A percentile compares a stretch with the other conserved stretches of the same genome.
Evolutionary conservation across 306 rosid genomes (phyloP).

Genomic region (Quercus suber): DNA sequence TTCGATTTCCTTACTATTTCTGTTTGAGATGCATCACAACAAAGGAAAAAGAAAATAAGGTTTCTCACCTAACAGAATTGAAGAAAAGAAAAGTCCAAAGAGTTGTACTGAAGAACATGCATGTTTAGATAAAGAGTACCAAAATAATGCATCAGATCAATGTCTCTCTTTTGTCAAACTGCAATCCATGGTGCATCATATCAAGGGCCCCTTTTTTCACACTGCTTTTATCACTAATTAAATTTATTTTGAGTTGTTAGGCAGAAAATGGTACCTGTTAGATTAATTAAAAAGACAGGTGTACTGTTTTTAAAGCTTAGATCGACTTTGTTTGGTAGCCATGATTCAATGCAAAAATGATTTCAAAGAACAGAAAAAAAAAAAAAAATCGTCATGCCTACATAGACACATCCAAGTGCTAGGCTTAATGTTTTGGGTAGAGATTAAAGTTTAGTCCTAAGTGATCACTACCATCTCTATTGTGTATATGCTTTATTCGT

Average conservation of each 20-base stretch:
- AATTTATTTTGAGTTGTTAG: neutral
- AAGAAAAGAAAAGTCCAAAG: slow-evolving; percentile 18
- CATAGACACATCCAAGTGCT: neutral
- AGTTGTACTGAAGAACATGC: slow-evolving; percentile 12
- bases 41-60: neutral
- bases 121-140: slow-evolving; percentile 8
- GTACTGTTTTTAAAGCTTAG: neutral
- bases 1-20: neutral
- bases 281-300: neutral
- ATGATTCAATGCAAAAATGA: neutral
- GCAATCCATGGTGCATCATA: slow-evolving; percentile 17
- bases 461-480: neutral
- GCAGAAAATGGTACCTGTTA: neutral
- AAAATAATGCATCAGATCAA: slow-evolving; percentile 10
- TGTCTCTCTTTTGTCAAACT: slow-evolving; percentile 7
- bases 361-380: neutral
- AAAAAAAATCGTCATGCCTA: neutral
- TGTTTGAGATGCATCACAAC: neutral
- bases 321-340: slow-evolving; percentile 3
- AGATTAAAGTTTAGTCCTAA: neutral
- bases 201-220: slow-evolving; percentile 17
- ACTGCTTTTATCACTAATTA: neutral
- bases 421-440: neutral
- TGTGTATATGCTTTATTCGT: neutral
- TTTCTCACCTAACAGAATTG: slow-evolving; percentile 11